A percentile compares a stretch with the other conserved stretches of the same genome.
Evolutionary conservation across 164 flowering plant genomes (phyloP).

Genomic region (Stephania cephalantha): DNA sequence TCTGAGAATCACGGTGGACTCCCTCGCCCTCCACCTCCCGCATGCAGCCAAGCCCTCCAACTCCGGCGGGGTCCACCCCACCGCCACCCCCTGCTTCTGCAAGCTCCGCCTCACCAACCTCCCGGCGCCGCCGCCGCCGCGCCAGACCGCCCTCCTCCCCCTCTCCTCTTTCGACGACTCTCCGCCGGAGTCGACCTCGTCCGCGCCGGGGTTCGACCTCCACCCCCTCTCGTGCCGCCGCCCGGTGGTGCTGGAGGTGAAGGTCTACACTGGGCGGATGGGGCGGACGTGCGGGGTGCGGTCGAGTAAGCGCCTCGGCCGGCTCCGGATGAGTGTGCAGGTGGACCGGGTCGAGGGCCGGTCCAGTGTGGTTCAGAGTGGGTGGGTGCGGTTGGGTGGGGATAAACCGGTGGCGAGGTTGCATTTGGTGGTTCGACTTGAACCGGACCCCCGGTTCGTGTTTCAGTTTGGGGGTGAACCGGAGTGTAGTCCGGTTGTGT

Average conservation of each 20-base stretch:
- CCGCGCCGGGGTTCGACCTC: conserved; percentile 54
- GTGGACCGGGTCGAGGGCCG: conserved; percentile 29
- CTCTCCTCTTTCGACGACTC: conserved; percentile 33
- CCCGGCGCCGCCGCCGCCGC: conserved; percentile 25
- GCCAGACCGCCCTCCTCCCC: conserved; percentile 66
- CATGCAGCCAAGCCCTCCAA: conserved; percentile 39
- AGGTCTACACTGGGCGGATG: conserved; percentile 58
- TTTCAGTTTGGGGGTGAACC: conserved; percentile 98
- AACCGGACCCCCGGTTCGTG: conserved; percentile 86
- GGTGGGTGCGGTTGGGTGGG: conserved; percentile 68
- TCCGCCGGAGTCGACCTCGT: conserved; percentile 34
- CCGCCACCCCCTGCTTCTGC: conserved; percentile 73
- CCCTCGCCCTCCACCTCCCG: conserved; percentile 74
- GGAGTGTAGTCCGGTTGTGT: conserved; percentile 92
- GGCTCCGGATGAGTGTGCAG: conserved; percentile 37
- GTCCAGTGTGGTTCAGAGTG: conserved; percentile 50
- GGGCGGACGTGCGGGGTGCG: conserved; percentile 58
- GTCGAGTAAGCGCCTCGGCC: conserved; percentile 53
- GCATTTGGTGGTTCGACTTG: conserved; percentile 67
- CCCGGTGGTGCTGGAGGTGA: conserved; percentile 38
- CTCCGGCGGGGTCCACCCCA: conserved; percentile 41
- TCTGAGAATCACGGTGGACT: conserved; percentile 63
- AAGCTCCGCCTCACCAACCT: conserved; percentile 49
- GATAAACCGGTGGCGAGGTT: conserved; percentile 44
- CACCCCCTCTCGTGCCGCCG: conserved; percentile 49